Percentiles rank a stretch among this genome's conserved stretches.
These are phyloP conservation scores for Colletotrichum tabaci DNA, from an alignment of 2,329 filamentous ascomycete species.

Conservation along the genomic window DNA sequence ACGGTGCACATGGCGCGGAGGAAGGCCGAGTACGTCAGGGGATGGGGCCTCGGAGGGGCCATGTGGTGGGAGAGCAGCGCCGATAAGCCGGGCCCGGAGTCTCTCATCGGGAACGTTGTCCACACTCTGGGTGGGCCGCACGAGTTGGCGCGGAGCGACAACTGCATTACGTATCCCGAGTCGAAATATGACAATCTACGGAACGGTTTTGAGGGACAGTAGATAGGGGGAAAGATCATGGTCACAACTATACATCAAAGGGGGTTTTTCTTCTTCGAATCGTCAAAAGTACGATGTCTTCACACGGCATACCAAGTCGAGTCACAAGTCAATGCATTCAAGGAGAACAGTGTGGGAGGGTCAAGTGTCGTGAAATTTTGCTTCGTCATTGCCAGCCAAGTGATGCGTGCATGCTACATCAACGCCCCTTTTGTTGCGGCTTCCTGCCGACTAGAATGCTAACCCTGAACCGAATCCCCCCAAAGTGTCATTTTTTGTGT, in stretches of 20 bases:
- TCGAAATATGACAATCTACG: conserved; percentile 81
- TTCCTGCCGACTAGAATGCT: conserved; percentile 46
- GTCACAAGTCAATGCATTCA: neutral
- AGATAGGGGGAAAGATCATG: neutral
- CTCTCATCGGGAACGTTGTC: conserved; percentile 78
- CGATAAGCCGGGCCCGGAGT: conserved; percentile 76
- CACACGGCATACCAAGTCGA: too few relatives aligned
- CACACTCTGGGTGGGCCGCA: conserved; percentile 68
- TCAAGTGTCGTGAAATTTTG: conserved; percentile 40
- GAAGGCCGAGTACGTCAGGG: conserved; percentile 81
- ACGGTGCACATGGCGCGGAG: conserved; percentile 75
- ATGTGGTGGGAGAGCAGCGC: conserved; percentile 98
- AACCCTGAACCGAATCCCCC: conserved; percentile 41
- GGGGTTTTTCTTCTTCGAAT: too few relatives aligned
- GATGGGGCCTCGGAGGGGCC: conserved; percentile 81
- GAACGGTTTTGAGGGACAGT: conserved; percentile 63
- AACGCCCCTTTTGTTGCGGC: conserved; percentile 57
- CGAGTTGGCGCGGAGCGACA: conserved; percentile 66
- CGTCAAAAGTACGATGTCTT: too few relatives aligned
- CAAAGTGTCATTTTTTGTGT: conserved; percentile 29
- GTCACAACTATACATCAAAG: too few relatives aligned
- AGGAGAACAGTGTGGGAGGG: neutral
- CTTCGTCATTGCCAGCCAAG: conserved; percentile 45
- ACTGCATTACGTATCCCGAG: conserved; percentile 75
- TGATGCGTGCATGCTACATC: conserved; percentile 58